Conservation (phyloP, 306 rosid genomes). For the Citrullus mucosospermus region DNA sequence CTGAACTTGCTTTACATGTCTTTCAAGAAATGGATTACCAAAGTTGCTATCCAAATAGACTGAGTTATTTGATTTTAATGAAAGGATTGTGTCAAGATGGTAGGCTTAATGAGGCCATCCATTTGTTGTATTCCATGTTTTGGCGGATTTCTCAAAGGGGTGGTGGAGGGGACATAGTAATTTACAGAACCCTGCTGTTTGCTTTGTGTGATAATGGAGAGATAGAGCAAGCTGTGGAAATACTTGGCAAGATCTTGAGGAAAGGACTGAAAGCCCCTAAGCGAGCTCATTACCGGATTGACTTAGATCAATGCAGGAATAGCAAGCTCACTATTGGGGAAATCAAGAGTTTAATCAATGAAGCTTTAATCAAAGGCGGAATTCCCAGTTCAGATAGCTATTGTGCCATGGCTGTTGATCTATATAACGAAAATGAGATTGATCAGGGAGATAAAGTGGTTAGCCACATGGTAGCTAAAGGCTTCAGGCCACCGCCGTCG, state of each 20-base stretch:
- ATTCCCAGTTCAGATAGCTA: constrained; percentile 26
- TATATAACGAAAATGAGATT: constrained; percentile 18
- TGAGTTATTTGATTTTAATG: constrained; percentile 30
- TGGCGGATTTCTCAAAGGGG: constrained; percentile 40
- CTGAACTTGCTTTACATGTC: constrained; percentile 26
- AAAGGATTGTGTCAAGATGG: constrained; percentile 27
- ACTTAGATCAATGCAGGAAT: constrained; percentile 5
- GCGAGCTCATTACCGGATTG: constrained; percentile 5
- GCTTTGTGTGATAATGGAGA: constrained; percentile 25
- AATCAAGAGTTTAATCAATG: constrained; percentile 16
- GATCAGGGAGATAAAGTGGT: constrained; percentile 20
- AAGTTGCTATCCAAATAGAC: constrained; percentile 22
- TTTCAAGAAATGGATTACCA: constrained; percentile 34
- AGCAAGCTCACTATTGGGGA: background rate
- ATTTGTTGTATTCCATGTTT: constrained; percentile 37
- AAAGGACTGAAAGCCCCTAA: constrained; percentile 31
- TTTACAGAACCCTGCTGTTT: constrained; percentile 24
- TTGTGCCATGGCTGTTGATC: constrained; percentile 26
- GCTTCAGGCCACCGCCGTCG: constrained; percentile 17
- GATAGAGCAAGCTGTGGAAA: constrained; percentile 24
- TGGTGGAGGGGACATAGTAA: constrained; percentile 28
- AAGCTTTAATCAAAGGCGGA: constrained; percentile 29
- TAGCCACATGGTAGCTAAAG: constrained; percentile 14
- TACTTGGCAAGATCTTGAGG: constrained; percentile 32
- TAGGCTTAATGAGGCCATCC: constrained; percentile 27